A percentile compares a stretch with the other conserved stretches of the same genome.
phyloP scores from a whole-genome alignment of 2,329 filamentous ascomycete species.

The Plectosphaerella plurivora region DNA sequence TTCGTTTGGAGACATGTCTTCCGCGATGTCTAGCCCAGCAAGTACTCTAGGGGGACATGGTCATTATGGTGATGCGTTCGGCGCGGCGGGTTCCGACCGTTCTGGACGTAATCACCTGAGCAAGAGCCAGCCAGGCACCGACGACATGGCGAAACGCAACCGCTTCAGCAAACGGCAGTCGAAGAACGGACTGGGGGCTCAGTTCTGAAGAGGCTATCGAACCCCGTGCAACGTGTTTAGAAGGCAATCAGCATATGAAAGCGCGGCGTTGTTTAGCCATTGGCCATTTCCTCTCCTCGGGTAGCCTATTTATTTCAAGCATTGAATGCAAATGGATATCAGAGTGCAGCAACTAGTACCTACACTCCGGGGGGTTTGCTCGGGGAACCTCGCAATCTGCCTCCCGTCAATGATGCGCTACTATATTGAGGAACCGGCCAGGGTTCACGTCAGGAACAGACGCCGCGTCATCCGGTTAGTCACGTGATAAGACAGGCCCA shows the following conservation, averaged over 20 bases:
- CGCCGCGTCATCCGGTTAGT: no score
- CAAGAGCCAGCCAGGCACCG: constrained; percentile 53
- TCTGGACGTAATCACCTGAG: constrained; percentile 52
- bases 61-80: constrained; percentile 48
- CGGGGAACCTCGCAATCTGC: no score
- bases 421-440: no score
- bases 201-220: constrained; percentile 53
- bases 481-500: no score
- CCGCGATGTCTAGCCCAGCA: constrained; percentile 69
- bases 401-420: no score
- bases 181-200: constrained; percentile 87
- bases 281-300: no score
- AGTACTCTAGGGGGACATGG: constrained; percentile 63
- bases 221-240: background rate
- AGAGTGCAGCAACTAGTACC: no score
- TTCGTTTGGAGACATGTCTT: constrained; percentile 64
- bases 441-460: no score
- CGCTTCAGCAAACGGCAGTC: constrained; percentile 90
- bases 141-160: constrained; percentile 53
- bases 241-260: constrained; percentile 9
- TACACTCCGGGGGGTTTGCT: no score
- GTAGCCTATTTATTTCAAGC: background rate
- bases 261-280: constrained; percentile 9
- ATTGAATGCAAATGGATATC: no score
- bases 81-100: constrained; percentile 37